Evolutionary conservation across 2,329 filamentous ascomycete genomes (phyloP), one percentile per base, ranked within the genome.

Genomic region (Fusarium continuum): DNA sequence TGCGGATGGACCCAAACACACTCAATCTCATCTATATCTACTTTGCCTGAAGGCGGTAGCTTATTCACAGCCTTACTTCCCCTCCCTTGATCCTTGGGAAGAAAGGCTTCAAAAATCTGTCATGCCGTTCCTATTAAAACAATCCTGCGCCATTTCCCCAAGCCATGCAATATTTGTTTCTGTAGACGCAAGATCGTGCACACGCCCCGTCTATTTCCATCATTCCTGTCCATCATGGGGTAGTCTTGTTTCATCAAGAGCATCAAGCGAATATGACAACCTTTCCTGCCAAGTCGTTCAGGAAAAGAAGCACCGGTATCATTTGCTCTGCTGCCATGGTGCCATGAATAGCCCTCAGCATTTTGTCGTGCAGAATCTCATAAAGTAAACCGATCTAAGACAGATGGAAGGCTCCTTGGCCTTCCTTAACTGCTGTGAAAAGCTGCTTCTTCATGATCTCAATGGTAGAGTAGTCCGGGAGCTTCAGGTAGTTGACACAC

Each of bases 401-500:
- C 67, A 99, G 83, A 78, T 98, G 95, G 85, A 99, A 99, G 59
- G 96, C 95, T 25, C 95, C 95, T 76, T 99, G 95, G 20, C 95
- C 95, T 80, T 99, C 96, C 76, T 88, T 91, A 74, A 97, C 96
- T 22, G 95, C 96, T 65, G 89, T 90, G 65, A 86, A 88, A 49
- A 99, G 83, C 75, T 92, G 91, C 74, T 90, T 85, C 72, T 85
- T 89, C 78, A 99, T 87, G 46, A 90, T 83, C 2, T 91, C 86
- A 61, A 96, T 80, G 68, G 81, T 88, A 67, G 88, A 94, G 78
- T 99, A 99, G 77, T 99, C 92, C 17, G 95, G 95, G 73, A 99
- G 85, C 79, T 99, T 99, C 71, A 99, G 87, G 75, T 99, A 99
- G 77, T 99, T 99, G 78, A 97, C 95, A 76, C 96, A 99, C 10